Conservation (phyloP, 2,329 filamentous ascomycete species). For the Emericellopsis cladophorae region DNA sequence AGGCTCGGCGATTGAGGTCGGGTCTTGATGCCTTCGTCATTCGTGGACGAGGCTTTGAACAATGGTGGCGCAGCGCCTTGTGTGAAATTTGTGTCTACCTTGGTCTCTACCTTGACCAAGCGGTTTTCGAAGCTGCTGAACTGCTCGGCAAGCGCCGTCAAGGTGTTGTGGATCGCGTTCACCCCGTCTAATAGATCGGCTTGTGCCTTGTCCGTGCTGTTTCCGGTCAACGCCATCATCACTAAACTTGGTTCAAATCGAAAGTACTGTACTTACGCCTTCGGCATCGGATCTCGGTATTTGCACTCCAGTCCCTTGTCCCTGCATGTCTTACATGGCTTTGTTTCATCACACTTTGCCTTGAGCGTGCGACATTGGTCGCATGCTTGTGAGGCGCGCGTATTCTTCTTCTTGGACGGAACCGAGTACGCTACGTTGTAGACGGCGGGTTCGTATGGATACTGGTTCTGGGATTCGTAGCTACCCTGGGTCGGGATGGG, state of each 20-base stretch:
- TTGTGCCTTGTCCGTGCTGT: conserved; percentile 45
- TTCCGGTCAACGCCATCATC: conserved; percentile 1
- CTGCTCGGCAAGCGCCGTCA: conserved; percentile 21
- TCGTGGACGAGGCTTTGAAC: not conserved
- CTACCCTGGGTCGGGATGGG: conserved; percentile 7
- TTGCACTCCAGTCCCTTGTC: conserved; percentile 76
- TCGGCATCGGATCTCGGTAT: conserved; percentile 82
- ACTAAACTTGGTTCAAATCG: no score
- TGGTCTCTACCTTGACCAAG: conserved; percentile 15
- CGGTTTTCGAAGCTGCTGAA: conserved; percentile 24
- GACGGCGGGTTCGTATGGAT: conserved; percentile 10
- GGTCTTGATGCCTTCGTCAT: conserved; percentile 16
- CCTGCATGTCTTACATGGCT: conserved; percentile 74
- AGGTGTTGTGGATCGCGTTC: conserved; percentile 22
- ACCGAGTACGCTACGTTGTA: conserved; percentile 24
- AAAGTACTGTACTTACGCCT: conserved; percentile 58
- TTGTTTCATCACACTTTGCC: conserved; percentile 82
- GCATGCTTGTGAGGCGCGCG: conserved; percentile 64
- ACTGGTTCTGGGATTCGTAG: conserved; percentile 7
- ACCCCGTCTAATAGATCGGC: conserved; percentile 48
- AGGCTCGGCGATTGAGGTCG: conserved; percentile 9
- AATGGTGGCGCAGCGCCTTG: conserved; percentile 3
- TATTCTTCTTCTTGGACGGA: conserved; percentile 44
- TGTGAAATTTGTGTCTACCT: conserved; percentile 8
- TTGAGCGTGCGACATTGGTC: conserved; percentile 80